phyloP scores from a whole-genome alignment of 208 protist species.

The Trypanosoma mega region DNA sequence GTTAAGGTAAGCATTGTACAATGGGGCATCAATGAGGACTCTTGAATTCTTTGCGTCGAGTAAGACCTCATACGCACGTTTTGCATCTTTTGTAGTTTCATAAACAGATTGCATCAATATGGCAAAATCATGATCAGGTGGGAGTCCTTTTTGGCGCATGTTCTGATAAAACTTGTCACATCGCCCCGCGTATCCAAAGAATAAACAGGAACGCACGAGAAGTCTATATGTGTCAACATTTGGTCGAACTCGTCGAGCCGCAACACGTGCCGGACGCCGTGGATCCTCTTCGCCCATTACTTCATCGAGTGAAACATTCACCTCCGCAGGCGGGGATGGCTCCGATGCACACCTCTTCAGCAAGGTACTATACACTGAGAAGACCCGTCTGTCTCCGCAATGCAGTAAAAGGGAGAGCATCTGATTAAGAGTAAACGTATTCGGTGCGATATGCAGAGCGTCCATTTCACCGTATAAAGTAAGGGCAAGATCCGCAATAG shows the following conservation, averaged over 20 bases:
- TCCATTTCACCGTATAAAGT: conserved; percentile 83
- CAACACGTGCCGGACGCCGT: conserved; percentile 49
- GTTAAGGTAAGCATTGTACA: conserved; percentile 79
- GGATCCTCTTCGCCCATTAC: conserved; percentile 50
- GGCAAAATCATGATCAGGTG: conserved; percentile 37
- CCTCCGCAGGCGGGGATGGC: neutral
- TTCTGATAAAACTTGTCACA: conserved; percentile 51
- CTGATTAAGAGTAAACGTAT: conserved; percentile 91
- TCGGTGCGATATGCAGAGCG: conserved; percentile 57
- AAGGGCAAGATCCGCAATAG: conserved; percentile 70
- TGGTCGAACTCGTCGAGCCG: conserved; percentile 44
- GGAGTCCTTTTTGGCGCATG: conserved; percentile 33
- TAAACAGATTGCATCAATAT: conserved; percentile 66
- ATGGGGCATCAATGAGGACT: conserved; percentile 42
- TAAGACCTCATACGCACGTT: conserved; percentile 58
- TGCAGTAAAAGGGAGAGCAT: conserved; percentile 53
- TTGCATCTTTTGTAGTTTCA: conserved; percentile 30
- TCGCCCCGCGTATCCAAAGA: conserved; percentile 34
- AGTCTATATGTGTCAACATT: conserved; percentile 77
- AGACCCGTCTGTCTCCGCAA: conserved; percentile 71
- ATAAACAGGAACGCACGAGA: conserved; percentile 52
- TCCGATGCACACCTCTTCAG: conserved; percentile 5
- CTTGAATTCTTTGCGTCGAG: conserved; percentile 33
- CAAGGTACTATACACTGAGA: conserved; percentile 59
- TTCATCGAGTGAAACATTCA: conserved; percentile 37